Conservation (phyloP, 306 rosid genomes). For the Cucurbita ficifolia region DNA sequence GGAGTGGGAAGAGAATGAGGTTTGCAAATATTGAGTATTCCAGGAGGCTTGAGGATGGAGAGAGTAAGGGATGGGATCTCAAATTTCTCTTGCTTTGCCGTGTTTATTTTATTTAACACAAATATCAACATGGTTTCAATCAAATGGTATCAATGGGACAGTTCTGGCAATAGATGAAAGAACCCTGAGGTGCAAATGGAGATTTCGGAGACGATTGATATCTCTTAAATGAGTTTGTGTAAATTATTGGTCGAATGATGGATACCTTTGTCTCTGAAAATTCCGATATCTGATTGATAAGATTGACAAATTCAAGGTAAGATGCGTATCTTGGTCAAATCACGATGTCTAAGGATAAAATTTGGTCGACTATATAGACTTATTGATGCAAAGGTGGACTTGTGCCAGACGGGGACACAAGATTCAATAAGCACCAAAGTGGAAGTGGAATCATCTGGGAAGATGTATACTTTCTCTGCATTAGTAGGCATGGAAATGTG, state of each 20-base stretch:
- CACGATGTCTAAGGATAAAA: neutral
- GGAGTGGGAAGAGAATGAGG: neutral
- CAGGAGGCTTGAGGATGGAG: neutral
- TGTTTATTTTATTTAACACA: neutral
- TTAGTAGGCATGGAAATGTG: neutral
- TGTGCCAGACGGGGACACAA: neutral
- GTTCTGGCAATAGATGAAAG: neutral
- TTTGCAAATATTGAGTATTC: neutral
- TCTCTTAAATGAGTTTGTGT: neutral
- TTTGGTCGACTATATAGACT: neutral
- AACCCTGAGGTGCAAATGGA: neutral
- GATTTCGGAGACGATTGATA: neutral
- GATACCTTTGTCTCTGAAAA: neutral
- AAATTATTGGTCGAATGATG: neutral
- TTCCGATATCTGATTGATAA: neutral
- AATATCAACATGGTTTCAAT: neutral
- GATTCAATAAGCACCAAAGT: too few relatives aligned
- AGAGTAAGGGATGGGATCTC: neutral
- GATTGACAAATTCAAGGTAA: neutral
- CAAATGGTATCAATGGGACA: neutral
- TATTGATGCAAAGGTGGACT: neutral
- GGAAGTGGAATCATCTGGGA: neutral
- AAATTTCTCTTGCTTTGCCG: neutral
- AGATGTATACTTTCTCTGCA: neutral
- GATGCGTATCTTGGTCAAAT: neutral